phyloP scores from a whole-genome alignment of 1,284 basidiomycete genomes.

The Singerocomus inundabilis region DNA sequence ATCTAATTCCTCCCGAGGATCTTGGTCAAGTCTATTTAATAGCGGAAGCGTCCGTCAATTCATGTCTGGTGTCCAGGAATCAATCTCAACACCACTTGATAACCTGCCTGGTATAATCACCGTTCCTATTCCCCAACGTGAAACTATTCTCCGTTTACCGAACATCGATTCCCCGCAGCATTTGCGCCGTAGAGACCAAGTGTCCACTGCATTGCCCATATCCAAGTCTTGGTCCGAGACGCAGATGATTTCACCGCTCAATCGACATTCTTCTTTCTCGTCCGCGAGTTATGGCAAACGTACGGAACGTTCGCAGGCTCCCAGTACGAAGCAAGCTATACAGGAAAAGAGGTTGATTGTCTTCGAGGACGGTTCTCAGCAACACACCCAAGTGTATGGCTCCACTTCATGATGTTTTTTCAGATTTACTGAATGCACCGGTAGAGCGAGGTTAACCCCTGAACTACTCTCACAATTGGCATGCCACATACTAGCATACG shows the following conservation, averaged over 20 bases:
- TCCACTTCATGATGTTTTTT: not conserved
- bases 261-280: slow-evolving; percentile 40
- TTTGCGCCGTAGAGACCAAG: slow-evolving; percentile 23
- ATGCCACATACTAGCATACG: slow-evolving; percentile 67
- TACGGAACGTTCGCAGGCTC: slow-evolving; percentile 40
- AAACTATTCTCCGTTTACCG: slow-evolving; percentile 25
- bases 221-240: slow-evolving; percentile 61
- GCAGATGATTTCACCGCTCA: slow-evolving; percentile 22
- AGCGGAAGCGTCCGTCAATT: slow-evolving; percentile 62
- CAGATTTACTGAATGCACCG: not conserved
- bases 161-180: slow-evolving; percentile 28
- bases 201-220: slow-evolving; percentile 34
- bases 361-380: slow-evolving; percentile 29
- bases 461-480: slow-evolving; percentile 45
- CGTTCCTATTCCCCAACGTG: slow-evolving; percentile 32
- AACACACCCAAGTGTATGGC: slow-evolving; percentile 10
- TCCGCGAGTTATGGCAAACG: slow-evolving; percentile 38
- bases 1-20: slow-evolving; percentile 62
- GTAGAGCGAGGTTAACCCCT: slow-evolving; percentile 15
- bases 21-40: slow-evolving; percentile 75
- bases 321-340: slow-evolving; percentile 26
- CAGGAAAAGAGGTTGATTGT: slow-evolving; percentile 39
- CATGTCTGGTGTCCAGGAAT: slow-evolving; percentile 54
- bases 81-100: slow-evolving; percentile 42
- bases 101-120: slow-evolving; percentile 21